phyloP scores from a whole-genome alignment of 2,329 filamentous ascomycete genomes.

The Neofusicoccum umdonicola region DNA sequence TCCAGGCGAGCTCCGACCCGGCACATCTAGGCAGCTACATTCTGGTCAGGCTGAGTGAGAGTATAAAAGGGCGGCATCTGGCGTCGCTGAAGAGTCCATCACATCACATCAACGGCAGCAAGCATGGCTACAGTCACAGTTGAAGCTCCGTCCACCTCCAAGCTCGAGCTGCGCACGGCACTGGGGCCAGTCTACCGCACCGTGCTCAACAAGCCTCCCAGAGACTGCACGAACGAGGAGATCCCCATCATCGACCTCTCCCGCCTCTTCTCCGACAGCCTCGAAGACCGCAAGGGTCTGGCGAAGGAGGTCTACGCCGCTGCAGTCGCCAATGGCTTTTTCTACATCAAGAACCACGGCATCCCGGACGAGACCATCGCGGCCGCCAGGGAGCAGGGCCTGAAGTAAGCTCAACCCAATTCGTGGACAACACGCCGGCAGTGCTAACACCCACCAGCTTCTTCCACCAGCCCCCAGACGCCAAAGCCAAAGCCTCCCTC shows the following conservation, averaged over 20 bases:
- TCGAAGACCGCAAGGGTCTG: slow-evolving; percentile 38
- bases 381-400: background rate
- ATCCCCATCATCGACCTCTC: slow-evolving; percentile 44
- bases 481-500: background rate
- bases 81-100: too few relatives aligned
- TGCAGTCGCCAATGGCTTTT: slow-evolving; percentile 45
- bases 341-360: slow-evolving; percentile 39
- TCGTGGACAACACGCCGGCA: background rate
- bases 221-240: background rate
- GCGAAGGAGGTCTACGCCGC: slow-evolving; percentile 43
- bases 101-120: background rate
- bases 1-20: background rate
- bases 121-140: background rate
- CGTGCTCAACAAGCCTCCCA: background rate
- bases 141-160: background rate
- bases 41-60: too few relatives aligned
- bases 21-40: too few relatives aligned
- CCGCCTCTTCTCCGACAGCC: slow-evolving; percentile 35
- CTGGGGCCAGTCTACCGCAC: background rate
- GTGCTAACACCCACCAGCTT: background rate
- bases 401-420: background rate
- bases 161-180: background rate
- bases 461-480: background rate
- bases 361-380: background rate
- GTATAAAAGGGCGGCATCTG: background rate